These are phyloP conservation scores for Colletotrichum lentis DNA, from an alignment of 2,329 filamentous ascomycete genomes.

Conservation along the genomic window DNA sequence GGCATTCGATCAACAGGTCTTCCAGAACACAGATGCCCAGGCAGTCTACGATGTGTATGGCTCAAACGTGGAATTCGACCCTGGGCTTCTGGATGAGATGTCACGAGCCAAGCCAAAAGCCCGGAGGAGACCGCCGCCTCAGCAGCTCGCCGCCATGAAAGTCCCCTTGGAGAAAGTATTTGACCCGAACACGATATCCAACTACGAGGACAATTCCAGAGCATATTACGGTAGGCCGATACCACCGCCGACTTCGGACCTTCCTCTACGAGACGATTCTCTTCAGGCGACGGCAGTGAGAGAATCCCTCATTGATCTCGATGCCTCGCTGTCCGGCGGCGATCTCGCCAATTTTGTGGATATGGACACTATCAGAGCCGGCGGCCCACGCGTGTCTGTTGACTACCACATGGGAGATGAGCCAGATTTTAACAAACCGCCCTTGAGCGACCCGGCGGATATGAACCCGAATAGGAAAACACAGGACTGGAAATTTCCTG, in stretches of 20 bases:
- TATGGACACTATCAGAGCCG: constrained; percentile 67
- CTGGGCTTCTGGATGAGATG: constrained; percentile 55
- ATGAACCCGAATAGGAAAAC: constrained; percentile 60
- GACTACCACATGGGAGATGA: constrained; percentile 50
- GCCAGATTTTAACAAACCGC: constrained; percentile 55
- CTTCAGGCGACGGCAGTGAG: constrained; percentile 58
- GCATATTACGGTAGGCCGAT: constrained; percentile 64
- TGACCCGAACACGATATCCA: constrained; percentile 71
- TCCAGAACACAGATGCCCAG: constrained; percentile 62
- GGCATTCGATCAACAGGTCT: constrained; percentile 68
- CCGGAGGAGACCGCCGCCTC: constrained; percentile 64
- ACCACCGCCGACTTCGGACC: constrained; percentile 59
- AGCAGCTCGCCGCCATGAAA: constrained; percentile 64
- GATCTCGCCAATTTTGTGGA: constrained; percentile 67
- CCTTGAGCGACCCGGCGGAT: constrained; percentile 67
- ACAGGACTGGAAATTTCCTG: constrained; percentile 67
- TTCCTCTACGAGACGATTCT: constrained; percentile 67
- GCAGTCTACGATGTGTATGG: constrained; percentile 70
- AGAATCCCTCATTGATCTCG: constrained; percentile 72
- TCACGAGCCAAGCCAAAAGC: constrained; percentile 61
- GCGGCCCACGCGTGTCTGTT: constrained; percentile 55
- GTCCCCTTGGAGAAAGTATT: constrained; percentile 71
- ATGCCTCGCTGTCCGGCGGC: constrained; percentile 64
- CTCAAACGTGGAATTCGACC: constrained; percentile 62
- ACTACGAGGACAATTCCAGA: constrained; percentile 70